These are phyloP conservation scores for Rosa rugosa DNA, from an alignment of 306 rosid species.

Conservation along the genomic window DNA sequence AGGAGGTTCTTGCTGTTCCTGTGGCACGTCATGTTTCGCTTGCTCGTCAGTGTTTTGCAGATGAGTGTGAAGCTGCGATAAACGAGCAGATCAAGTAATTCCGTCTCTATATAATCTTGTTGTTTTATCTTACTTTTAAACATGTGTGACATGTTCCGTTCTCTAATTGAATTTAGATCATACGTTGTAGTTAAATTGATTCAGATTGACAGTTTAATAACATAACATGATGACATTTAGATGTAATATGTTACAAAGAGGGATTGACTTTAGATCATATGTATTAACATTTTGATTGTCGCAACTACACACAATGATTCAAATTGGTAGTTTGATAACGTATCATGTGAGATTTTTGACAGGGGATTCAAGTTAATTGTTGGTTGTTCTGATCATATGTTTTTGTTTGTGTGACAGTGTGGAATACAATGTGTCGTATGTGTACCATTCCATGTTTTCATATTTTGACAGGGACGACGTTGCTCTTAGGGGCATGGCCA, in stretches of 20 bases:
- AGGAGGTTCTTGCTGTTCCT: slow-evolving; percentile 66
- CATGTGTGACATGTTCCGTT: background rate
- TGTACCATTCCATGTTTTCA: slow-evolving; percentile 83
- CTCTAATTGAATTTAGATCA: too few species aligned
- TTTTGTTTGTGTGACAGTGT: slow-evolving; percentile 54
- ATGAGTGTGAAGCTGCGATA: slow-evolving; percentile 62
- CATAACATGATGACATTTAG: too few species aligned
- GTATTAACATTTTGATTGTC: background rate
- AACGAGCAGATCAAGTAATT: slow-evolving; percentile 86
- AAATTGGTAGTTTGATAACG: background rate
- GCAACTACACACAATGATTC: background rate
- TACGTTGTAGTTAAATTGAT: too few species aligned
- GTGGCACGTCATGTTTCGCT: slow-evolving; percentile 57
- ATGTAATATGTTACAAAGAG: background rate
- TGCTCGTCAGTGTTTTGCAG: slow-evolving; percentile 61
- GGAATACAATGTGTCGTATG: slow-evolving; percentile 92
- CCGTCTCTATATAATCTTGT: background rate
- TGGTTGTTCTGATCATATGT: background rate
- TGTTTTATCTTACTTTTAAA: slow-evolving; percentile 31
- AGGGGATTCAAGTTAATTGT: background rate
- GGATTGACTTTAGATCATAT: background rate
- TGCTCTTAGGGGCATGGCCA: slow-evolving; percentile 84
- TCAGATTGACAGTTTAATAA: too few species aligned
- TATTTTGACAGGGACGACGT: slow-evolving; percentile 89
- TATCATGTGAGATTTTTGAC: background rate